phyloP scores from a whole-genome alignment of 129 eudicot genomes.

The Mikania micrantha region DNA sequence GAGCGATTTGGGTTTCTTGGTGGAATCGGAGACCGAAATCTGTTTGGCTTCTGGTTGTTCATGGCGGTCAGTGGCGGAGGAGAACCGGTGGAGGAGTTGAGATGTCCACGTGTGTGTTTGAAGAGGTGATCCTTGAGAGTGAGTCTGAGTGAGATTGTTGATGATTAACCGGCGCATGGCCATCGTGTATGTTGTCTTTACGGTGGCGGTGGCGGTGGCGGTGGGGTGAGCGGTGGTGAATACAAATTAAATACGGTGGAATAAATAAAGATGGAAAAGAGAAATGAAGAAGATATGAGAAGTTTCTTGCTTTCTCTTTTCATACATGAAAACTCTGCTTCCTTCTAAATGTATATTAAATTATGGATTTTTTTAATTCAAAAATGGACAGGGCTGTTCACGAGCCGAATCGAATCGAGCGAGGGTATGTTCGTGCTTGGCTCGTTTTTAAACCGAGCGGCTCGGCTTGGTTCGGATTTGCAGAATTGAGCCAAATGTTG shows the following conservation, averaged over 20 bases:
- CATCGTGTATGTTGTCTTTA: slow-evolving; percentile 22
- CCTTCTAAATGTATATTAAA: background rate
- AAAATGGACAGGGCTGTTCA: background rate
- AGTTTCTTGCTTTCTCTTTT: slow-evolving; percentile 31
- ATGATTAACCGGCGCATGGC: slow-evolving; percentile 57
- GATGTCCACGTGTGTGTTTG: slow-evolving; percentile 39
- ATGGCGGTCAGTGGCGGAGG: slow-evolving; percentile 22
- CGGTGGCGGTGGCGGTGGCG: background rate
- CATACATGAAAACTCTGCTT: slow-evolving; percentile 4
- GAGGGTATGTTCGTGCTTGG: no score
- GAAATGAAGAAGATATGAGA: slow-evolving; percentile 22
- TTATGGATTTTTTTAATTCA: background rate
- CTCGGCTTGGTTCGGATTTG: no score
- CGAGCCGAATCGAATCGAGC: no score
- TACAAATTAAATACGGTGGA: background rate
- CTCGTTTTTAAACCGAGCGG: no score
- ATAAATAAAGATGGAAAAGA: background rate
- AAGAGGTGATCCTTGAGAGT: slow-evolving; percentile 11
- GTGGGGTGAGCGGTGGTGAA: background rate
- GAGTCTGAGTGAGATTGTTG: slow-evolving; percentile 29
- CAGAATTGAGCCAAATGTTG: no score
- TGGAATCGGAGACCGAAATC: slow-evolving; percentile 39
- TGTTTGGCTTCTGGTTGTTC: slow-evolving; percentile 17
- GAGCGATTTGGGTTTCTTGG: slow-evolving; percentile 35
- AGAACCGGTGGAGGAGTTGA: slow-evolving; percentile 31